Evolutionary conservation across 1,284 basidiomycete species (phyloP), one percentile per base, ranked within the genome.

Genomic region (Pulveroboletus sp.): DNA sequence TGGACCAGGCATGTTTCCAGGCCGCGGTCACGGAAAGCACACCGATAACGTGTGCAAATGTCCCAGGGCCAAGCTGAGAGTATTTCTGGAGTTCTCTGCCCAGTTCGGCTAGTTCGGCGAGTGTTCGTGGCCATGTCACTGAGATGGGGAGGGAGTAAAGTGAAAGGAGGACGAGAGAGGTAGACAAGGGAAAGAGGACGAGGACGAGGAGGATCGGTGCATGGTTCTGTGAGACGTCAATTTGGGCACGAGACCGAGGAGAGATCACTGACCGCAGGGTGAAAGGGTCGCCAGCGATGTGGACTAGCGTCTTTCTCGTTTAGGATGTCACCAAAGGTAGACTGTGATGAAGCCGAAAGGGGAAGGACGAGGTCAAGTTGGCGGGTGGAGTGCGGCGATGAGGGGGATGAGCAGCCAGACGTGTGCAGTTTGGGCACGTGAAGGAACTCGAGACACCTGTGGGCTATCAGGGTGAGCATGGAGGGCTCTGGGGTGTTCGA

Each of bases 1-100:
- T 83, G 58, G 91, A 94, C 93, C 93, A 96, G 9, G 93, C 92
- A 70, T 96, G 93, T 73, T 94, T 95, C 92, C 92, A 96, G 37
- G 92, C 78, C 4, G 91, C 90, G 21, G 89, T 85, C n/a, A 93
- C 79, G 39, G 87, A 85, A 65, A 96, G 80, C 40, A 93, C 91
- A n/a, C 79, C 83, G 46, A 95, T 71, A 46, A 92, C 86, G 69
- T 92, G 89, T 6, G 80, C 78, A 55, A 84, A 76, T 17, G 84
- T 81, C 3, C 71, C 74, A 16, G 76, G 64, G 7, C 87, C 87
- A 58, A 86, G 87, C 65, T 86, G 85, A 6, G 87, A 82, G 68
- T 92, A 92, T 45, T 79, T 82, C 63, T 88, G 86, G 9, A 92
- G 79, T 59, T 91, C 88, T 43, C 82, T 76, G 10, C 87, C 88